These are phyloP conservation scores for Dichotomopilus funicola DNA, from an alignment of 2,329 filamentous ascomycete species.

Conservation along the genomic window DNA sequence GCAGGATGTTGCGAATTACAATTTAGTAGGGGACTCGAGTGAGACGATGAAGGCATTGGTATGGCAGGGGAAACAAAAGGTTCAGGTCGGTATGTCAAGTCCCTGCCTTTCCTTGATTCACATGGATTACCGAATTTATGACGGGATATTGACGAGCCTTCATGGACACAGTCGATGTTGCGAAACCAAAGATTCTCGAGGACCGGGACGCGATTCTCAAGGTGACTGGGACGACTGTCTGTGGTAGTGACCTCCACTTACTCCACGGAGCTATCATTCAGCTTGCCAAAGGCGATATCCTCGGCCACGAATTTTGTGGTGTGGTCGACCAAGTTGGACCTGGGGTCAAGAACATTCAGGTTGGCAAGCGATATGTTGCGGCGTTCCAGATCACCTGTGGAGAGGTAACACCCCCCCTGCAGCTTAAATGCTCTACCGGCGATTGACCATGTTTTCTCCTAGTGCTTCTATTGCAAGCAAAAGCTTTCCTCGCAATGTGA, in stretches of 20 bases:
- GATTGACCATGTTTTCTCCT: background rate
- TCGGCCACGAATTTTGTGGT: slow-evolving; percentile 58
- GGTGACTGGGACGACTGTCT: slow-evolving; percentile 59
- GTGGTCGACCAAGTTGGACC: slow-evolving; percentile 51
- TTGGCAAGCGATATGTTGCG: slow-evolving; percentile 68
- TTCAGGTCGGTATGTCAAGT: slow-evolving; percentile 52
- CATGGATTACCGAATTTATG: no score
- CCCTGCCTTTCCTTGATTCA: background rate
- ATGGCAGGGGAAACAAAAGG: slow-evolving; percentile 77
- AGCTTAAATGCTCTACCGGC: no score
- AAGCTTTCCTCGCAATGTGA: slow-evolving; percentile 77
- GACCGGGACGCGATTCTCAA: slow-evolving; percentile 72
- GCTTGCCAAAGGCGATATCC: slow-evolving; percentile 57
- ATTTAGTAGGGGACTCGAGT: slow-evolving; percentile 35
- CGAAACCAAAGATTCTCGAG: slow-evolving; percentile 67
- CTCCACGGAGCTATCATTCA: slow-evolving; percentile 51
- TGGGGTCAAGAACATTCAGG: slow-evolving; percentile 44
- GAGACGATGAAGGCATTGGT: slow-evolving; percentile 72
- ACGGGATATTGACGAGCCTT: no score
- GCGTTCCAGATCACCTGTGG: slow-evolving; percentile 78
- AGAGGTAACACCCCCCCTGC: slow-evolving; percentile 16
- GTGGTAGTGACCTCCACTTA: slow-evolving; percentile 54
- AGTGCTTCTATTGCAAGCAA: slow-evolving; percentile 72
- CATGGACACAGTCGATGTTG: slow-evolving; percentile 44
- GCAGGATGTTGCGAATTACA: slow-evolving; percentile 64